phyloP scores from a whole-genome alignment of 345 rosid genomes.

The Populus davidiana region DNA sequence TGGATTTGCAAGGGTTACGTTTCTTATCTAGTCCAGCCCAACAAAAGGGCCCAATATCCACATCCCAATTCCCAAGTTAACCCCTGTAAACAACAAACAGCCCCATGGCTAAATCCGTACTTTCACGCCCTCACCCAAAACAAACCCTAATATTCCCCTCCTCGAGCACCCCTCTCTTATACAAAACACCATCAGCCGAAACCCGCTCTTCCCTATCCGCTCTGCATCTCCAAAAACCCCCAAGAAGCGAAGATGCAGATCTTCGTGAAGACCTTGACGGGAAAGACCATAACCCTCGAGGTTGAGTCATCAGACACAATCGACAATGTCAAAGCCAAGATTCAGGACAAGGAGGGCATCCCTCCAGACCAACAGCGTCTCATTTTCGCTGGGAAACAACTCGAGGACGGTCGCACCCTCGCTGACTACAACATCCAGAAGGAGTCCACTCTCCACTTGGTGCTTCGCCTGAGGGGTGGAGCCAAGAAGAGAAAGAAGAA shows the following conservation, averaged over 20 bases:
- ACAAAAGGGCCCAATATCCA: neutral
- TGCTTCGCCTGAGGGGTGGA: conserved; percentile 18
- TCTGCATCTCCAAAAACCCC: neutral
- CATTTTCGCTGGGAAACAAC: conserved; percentile 22
- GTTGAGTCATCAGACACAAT: conserved; percentile 23
- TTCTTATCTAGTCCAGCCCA: neutral
- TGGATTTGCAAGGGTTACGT: neutral
- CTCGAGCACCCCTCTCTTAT: neutral
- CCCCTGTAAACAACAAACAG: neutral
- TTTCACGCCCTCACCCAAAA: neutral
- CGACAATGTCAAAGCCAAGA: conserved; percentile 30
- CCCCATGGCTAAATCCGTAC: neutral
- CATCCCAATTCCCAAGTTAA: neutral
- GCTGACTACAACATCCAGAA: conserved; percentile 29
- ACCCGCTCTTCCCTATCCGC: neutral
- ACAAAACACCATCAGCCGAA: neutral
- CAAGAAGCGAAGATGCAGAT: conserved; percentile 19
- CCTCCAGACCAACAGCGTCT: conserved; percentile 23
- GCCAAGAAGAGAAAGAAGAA: conserved; percentile 31
- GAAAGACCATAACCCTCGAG: conserved; percentile 26
- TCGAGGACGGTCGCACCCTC: conserved; percentile 25
- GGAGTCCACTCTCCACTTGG: conserved; percentile 29
- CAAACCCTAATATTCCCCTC: neutral
- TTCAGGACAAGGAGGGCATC: conserved; percentile 29
- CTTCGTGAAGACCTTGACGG: conserved; percentile 30